Evolutionary conservation across 768 basidiomycete species (phyloP), one percentile per base, ranked within the genome.

Genomic region (Lactarius hengduanensis): DNA sequence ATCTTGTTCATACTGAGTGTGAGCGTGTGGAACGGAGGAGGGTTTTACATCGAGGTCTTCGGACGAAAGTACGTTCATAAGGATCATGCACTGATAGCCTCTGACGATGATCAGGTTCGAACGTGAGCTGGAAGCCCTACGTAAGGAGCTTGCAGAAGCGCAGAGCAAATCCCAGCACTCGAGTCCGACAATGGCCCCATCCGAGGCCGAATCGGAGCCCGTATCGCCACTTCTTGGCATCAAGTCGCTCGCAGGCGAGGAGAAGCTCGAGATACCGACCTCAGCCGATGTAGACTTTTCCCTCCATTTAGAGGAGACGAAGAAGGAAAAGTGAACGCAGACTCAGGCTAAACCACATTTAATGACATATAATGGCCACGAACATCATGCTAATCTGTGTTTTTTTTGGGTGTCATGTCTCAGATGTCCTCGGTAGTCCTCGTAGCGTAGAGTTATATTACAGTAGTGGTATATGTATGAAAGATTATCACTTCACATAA

Each of bases 31-130:
- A 98, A 98, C 74, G 96, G 96, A 11, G 94, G 91, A 28, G 92
- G 92, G 1, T 97, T 89, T 80, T 97, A 97, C 75, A 95, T 97
- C 62, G 95, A 97, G 75, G 95, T 97, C 22, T 97, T 96, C 74
- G 95, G 95, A 34, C 86, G 95, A 78, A 96, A 97, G 95, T 96
- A 69, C 71, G 92, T 84, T 65, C 57, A 5, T 16, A 53, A 8
- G 43, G 15, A 30, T 50, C 15, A 7, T 16, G 16, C 15, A 7
- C 38, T 55, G 15, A 69, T 65, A 40, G 62, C 55, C 45, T 61
- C 32, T 57, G 0, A 66, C 30, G n/a, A 7, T 11, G 40, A 26
- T 7, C 71, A 96, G 94, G 75, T 97, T 97, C 72, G 95, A 97
- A 76, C 86, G 92, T 32, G 95, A 97, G 76, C 79, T 97, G 30